phyloP scores from a whole-genome alignment of 768 basidiomycete species.

The Suillus paluster region DNA sequence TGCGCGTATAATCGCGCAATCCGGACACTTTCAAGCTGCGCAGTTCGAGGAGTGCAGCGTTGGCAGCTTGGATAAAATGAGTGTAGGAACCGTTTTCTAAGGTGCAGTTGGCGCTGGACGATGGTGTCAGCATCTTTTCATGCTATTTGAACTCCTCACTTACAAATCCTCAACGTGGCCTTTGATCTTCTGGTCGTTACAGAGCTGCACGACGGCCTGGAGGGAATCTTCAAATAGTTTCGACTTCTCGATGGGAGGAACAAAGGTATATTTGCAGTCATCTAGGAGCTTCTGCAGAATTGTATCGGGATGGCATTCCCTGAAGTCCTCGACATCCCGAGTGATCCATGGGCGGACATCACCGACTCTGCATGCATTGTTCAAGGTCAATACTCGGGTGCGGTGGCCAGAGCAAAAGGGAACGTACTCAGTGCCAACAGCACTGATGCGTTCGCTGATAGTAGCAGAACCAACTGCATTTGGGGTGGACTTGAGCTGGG shows the following conservation, averaged over 20 bases:
- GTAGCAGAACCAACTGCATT: not conserved
- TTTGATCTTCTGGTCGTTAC: not conserved
- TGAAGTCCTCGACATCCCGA: not conserved
- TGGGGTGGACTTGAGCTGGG: not conserved
- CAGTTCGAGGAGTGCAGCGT: not conserved
- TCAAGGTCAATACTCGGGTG: not conserved
- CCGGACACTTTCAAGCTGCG: not conserved
- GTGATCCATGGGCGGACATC: not conserved
- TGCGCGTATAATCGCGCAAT: too few species aligned
- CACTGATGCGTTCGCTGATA: not conserved
- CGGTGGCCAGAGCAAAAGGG: not conserved
- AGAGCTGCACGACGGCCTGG: not conserved
- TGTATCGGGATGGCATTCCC: not conserved
- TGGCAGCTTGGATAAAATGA: not conserved
- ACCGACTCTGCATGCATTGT: not conserved
- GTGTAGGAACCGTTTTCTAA: not conserved
- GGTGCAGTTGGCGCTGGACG: not conserved
- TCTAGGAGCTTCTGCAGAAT: conserved; percentile 5
- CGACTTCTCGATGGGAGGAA: not conserved
- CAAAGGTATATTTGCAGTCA: not conserved
- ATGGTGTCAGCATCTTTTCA: not conserved
- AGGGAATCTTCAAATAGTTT: not conserved
- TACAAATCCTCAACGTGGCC: not conserved
- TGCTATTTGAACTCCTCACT: not conserved
- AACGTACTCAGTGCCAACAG: not conserved